Base-by-base conservation (phyloP, 495 filamentous ascomycete genomes). In the Echria macrotheca region DNA sequence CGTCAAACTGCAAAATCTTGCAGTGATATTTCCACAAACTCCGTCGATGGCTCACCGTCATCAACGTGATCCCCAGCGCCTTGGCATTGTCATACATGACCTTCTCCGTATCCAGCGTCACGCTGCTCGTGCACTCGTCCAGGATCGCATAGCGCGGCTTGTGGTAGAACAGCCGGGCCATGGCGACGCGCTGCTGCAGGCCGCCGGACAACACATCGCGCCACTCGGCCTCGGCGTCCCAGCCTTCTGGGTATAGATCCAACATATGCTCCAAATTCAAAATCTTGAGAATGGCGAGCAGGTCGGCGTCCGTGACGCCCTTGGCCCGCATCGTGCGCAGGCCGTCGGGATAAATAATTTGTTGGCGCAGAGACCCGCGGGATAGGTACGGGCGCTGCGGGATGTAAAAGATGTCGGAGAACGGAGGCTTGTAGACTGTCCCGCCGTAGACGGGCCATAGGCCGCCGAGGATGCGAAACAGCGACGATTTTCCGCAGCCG, bases 391-490 rank as follows among this genome's bases (percentile, higher is more conserved):
- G 93, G 1, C 93, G 83, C 61, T 98, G 93, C 0, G 93, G 93
- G 58, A 98, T 95, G 69, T 98, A 98, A 73, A 97, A 98, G 60
- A 98, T 96, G 57, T 91, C 85, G 36, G 83, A 79, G 54, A 88
- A 87, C 0, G 84, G 81, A 4, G 94, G 93, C 62, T 96, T 96
- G 56, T 83, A 79, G 19, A 98, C 93, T 1, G 76, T 85, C 29
- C 93, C 93, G 49, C 93, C 93, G 68, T 97, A 97, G 25, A 97
- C 94, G n/a, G 93, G 93, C 93, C 93, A 98, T 1, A 98, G 78
- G 6, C 93, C 93, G 42, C 93, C 93, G 26, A 98, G 77, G 60
- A 98, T 98, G 21, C 93, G 82, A 74, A 98, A 98, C 4, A 98
- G 79, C 15, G 85, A 90, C 0, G 88, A 95, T 66, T 98, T 98